Conservation (phyloP, 164 flowering plant genomes). For the Liriodendron chinense region DNA sequence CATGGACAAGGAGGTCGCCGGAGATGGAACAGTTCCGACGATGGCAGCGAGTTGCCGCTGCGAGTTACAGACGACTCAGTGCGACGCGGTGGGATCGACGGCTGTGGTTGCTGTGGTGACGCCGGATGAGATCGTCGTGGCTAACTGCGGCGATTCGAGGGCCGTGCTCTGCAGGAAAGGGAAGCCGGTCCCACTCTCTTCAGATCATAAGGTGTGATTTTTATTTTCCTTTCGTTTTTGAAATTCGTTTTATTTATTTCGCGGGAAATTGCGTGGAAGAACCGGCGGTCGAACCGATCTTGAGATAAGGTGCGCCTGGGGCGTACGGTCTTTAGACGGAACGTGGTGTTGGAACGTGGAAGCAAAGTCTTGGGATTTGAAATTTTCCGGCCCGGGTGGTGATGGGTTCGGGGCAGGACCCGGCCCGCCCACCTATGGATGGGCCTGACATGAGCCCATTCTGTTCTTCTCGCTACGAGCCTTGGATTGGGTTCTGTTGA, state of each 20-base stretch:
- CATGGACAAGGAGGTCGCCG: conserved; percentile 57
- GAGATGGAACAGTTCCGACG: not conserved
- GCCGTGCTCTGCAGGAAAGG: conserved; percentile 73
- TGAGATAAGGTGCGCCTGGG: not conserved
- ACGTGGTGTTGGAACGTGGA: not conserved
- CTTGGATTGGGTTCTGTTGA: too few relatives aligned
- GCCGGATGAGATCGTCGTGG: conserved; percentile 61
- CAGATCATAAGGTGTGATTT: conserved; percentile 54
- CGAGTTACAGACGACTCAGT: conserved; percentile 61
- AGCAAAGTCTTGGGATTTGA: too few relatives aligned
- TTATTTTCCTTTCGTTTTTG: too few relatives aligned
- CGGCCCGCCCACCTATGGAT: too few relatives aligned
- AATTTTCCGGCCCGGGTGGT: too few relatives aligned
- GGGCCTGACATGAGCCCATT: too few relatives aligned
- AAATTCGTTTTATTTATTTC: not conserved
- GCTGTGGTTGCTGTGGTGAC: conserved; percentile 74
- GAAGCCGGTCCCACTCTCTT: conserved; percentile 52
- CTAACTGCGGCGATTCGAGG: conserved; percentile 91
- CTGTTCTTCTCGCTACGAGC: too few relatives aligned
- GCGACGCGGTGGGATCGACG: conserved; percentile 89
- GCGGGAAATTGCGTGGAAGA: too few relatives aligned
- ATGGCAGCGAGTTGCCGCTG: conserved; percentile 43
- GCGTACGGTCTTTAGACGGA: not conserved
- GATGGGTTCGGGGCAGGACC: too few relatives aligned
- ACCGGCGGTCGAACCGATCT: too few relatives aligned